Conservation (phyloP, 2,329 filamentous ascomycete species). For the Stagonosporopsis tanaceti region DNA sequence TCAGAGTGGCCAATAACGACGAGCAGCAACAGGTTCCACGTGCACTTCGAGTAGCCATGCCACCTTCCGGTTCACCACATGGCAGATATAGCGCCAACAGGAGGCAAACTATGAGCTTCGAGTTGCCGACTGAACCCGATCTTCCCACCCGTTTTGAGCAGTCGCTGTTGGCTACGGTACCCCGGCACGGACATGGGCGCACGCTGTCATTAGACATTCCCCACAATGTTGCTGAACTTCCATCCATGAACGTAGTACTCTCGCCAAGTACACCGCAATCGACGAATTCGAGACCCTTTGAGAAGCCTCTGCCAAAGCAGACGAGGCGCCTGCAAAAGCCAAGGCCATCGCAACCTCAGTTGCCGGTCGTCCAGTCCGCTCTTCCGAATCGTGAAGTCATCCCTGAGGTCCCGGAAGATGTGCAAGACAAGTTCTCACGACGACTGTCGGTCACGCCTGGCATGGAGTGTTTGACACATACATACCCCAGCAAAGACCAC, state of each 20-base stretch:
- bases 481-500: slow-evolving; percentile 43
- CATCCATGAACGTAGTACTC: slow-evolving; percentile 12
- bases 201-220: slow-evolving; percentile 24
- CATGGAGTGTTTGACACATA: slow-evolving; percentile 49
- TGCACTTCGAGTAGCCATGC: slow-evolving; percentile 7
- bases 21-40: slow-evolving; percentile 12
- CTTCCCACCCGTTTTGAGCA: slow-evolving; percentile 1
- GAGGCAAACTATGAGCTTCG: slow-evolving; percentile 16
- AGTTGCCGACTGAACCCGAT: slow-evolving; percentile 4
- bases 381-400: slow-evolving; percentile 43
- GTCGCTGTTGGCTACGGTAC: slow-evolving; percentile 8
- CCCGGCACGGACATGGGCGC: slow-evolving; percentile 8
- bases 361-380: slow-evolving; percentile 43
- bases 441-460: slow-evolving; percentile 46
- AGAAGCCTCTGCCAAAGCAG: slow-evolving; percentile 28
- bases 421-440: slow-evolving; percentile 48
- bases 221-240: slow-evolving; percentile 13
- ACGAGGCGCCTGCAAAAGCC: slow-evolving; percentile 44
- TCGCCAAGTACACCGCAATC: slow-evolving; percentile 25
- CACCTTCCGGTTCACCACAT: neutral
- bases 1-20: neutral
- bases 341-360: slow-evolving; percentile 36
- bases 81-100: slow-evolving; percentile 7
- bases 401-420: slow-evolving; percentile 43
- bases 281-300: slow-evolving; percentile 29